Base-by-base conservation (phyloP, 805 yeast genomes). In the Clavispora fructus region DNA sequence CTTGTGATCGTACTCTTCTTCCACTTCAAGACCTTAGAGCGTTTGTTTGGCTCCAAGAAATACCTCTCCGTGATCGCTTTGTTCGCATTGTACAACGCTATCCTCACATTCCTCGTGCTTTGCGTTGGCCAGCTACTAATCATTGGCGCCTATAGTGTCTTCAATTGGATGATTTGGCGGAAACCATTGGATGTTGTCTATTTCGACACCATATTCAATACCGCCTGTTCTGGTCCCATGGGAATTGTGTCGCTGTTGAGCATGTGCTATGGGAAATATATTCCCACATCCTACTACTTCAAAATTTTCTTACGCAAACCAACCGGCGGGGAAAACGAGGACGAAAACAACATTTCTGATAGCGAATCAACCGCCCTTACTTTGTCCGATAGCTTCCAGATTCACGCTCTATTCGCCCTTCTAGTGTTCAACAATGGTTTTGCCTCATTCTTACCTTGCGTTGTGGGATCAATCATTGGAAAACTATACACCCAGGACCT, bases 11-110 rank as follows among this genome's bases (percentile, higher is more conserved):
- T 77, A 12, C 55, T 82, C 35, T 59, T 79, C 71, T 70, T 78
- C 47, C 75, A 76, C 42, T 73, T 74, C 54, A 79, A 82, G 58
- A 74, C 71, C 35, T 51, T 83, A 43, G 89, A 83, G 61, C 59
- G 87, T 42, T 61, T 77, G 41, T 73, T 73, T 56, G 87, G 87
- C 1, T 73, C 82, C 11, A 61, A 74, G 40, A 79, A 78, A 53
- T 79, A 79, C 52, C 52, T 78, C 10, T 73, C 80, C 32, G 55
- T 78, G 13, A 57, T 82, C 2, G 45, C 70, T 1, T 53, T 80
- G 35, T 63, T 76, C 32, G 69, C 69, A 25, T 13, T 73, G 1
- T 83, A 81, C 64, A 82, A 81, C 48, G 61, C 75, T 1, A 49
- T 72, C 6, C 54, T 65, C 8, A 60, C 74, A 6, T 60, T 71